Evolutionary conservation across 2,329 filamentous ascomycete species (phyloP).

Genomic region (Exophiala xenobiotica): DNA sequence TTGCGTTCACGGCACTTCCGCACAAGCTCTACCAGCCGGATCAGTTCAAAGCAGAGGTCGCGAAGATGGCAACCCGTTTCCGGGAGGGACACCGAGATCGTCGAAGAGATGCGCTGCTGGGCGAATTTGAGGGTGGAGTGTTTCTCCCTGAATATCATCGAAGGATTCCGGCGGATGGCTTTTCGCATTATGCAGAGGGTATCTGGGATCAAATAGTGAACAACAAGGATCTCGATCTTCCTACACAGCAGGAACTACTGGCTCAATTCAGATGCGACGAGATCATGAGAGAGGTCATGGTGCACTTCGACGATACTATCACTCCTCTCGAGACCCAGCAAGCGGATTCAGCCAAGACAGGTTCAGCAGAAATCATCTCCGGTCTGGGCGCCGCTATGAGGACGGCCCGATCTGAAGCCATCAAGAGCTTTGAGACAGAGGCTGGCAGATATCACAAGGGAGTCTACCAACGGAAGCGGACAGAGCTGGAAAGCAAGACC

Average conservation of each 20-base stretch:
- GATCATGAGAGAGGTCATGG: conserved; percentile 83
- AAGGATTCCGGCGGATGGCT: conserved; percentile 94
- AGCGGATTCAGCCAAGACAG: conserved; percentile 69
- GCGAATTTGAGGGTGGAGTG: conserved; percentile 73
- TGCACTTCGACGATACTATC: conserved; percentile 79
- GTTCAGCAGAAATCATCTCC: conserved; percentile 69
- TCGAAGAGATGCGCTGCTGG: conserved; percentile 58
- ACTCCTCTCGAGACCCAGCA: conserved; percentile 83
- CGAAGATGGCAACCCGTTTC: conserved; percentile 78
- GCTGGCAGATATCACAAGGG: conserved; percentile 96
- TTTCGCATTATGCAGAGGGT: conserved; percentile 86
- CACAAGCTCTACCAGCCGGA: conserved; percentile 97
- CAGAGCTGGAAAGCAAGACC: conserved; percentile 81
- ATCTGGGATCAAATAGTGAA: conserved; percentile 98
- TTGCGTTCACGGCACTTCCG: conserved; percentile 90
- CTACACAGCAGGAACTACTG: conserved; percentile 93
- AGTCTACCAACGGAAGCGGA: conserved; percentile 81
- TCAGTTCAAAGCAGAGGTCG: conserved; percentile 78
- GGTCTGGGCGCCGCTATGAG: conserved; percentile 74
- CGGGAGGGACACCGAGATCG: conserved; percentile 73
- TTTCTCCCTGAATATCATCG: conserved; percentile 94
- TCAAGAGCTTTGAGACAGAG: conserved; percentile 84
- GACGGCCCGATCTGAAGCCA: conserved; percentile 66
- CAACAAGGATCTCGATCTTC: conserved; percentile 96
- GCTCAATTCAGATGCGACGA: conserved; percentile 98